A percentile compares a stretch with the other conserved stretches of the same genome.
phyloP scores from a whole-genome alignment of 75 land plant species.

The Chamaecyparis obtusa region DNA sequence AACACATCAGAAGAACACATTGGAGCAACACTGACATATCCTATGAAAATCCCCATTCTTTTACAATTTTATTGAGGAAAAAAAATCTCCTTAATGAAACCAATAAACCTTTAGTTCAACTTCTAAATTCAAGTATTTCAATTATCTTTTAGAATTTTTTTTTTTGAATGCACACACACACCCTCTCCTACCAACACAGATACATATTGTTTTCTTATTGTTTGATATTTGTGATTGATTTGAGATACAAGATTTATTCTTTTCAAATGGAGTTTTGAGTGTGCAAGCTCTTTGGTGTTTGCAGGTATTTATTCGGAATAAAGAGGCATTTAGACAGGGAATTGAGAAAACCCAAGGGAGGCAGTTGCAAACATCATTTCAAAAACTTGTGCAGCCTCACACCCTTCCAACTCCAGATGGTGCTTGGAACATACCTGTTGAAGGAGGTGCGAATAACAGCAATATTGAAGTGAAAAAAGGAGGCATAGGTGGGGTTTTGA shows the following conservation, averaged over 20 bases:
- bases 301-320: background rate
- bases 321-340: background rate
- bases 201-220: background rate
- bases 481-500: background rate
- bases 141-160: no score
- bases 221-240: background rate
- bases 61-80: no score
- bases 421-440: background rate
- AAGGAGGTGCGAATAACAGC: background rate
- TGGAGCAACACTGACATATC: background rate
- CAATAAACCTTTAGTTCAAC: background rate
- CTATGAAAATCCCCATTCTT: background rate
- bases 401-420: slow-evolving; percentile 2
- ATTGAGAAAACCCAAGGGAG: background rate
- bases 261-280: background rate
- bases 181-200: background rate
- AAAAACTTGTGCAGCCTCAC: background rate
- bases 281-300: background rate
- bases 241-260: background rate
- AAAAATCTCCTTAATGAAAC: background rate
- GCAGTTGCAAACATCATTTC: background rate
- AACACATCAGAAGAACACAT: no score
- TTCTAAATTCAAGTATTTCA: no score
- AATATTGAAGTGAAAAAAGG: background rate
- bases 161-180: background rate